phyloP scores from a whole-genome alignment of 23 red algal genomes.

The Gracilaria vermiculophylla region DNA sequence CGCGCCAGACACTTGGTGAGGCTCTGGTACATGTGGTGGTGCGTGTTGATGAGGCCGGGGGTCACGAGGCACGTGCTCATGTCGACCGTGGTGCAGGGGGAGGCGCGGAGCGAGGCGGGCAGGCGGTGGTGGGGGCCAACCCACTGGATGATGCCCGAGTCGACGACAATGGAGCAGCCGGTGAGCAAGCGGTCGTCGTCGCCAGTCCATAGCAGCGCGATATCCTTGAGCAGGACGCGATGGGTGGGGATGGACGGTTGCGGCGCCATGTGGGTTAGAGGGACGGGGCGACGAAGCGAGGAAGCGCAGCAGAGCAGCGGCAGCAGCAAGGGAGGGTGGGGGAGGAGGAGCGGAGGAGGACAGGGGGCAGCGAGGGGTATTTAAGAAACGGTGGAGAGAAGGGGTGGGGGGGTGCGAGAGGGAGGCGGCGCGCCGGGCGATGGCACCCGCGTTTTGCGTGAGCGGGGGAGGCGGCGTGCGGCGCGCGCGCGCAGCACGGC shows the following conservation, averaged over 20 bases:
- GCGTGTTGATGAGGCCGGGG: slow-evolving; percentile 52
- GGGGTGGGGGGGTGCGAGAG: no score
- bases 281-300: not conserved
- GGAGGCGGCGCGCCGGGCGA: no score
- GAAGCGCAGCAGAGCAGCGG: not conserved
- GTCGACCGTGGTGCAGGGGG: slow-evolving; percentile 31
- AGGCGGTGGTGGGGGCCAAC: slow-evolving; percentile 33
- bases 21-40: slow-evolving; percentile 63
- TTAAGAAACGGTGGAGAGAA: no score
- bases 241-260: not conserved
- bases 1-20: slow-evolving; percentile 57
- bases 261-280: not conserved
- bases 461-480: no score
- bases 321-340: not conserved
- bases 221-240: slow-evolving; percentile 52
- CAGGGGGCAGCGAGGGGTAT: no score
- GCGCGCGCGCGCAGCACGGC: no score
- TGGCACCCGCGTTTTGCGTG: no score
- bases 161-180: slow-evolving; percentile 37
- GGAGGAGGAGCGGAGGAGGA: not conserved
- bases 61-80: slow-evolving; percentile 50
- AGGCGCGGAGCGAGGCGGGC: slow-evolving; percentile 19
- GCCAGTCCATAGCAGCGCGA: slow-evolving; percentile 57
- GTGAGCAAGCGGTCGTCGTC: slow-evolving; percentile 20
- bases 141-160: slow-evolving; percentile 56